Evolutionary conservation across 2,329 filamentous ascomycete genomes (phyloP).

Genomic region (Cladosporium colombiae): DNA sequence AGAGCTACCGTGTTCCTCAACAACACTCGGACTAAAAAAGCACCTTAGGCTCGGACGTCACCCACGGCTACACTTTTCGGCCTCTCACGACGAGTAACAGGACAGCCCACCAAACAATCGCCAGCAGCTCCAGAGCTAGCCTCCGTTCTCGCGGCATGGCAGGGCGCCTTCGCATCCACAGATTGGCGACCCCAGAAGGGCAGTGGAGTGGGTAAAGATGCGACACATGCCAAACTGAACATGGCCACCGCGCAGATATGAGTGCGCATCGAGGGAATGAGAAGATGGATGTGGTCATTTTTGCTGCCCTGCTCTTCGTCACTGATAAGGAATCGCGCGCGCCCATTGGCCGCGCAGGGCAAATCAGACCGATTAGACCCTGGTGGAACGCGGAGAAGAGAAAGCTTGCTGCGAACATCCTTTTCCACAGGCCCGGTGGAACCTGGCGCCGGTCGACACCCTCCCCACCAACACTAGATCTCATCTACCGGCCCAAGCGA

Average conservation of each 20-base stretch:
- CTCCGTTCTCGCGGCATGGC: slow-evolving; percentile 16
- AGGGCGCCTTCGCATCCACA: slow-evolving; percentile 1
- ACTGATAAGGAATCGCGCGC: slow-evolving; percentile 10
- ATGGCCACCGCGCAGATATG: slow-evolving; percentile 16
- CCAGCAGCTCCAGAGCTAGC: not conserved
- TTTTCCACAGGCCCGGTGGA: slow-evolving; percentile 5
- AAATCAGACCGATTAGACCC: not conserved
- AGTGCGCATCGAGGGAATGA: slow-evolving; percentile 1
- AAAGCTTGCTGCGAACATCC: slow-evolving; percentile 1
- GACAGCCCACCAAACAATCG: slow-evolving; percentile 1
- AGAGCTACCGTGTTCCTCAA: slow-evolving; percentile 16
- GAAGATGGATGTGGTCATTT: slow-evolving; percentile 21
- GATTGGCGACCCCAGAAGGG: slow-evolving; percentile 7
- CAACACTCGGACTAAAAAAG: slow-evolving; percentile 13
- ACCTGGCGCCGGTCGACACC: not conserved
- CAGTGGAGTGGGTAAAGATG: not conserved
- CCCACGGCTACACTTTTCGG: slow-evolving; percentile 17
- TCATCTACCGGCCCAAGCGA: not conserved
- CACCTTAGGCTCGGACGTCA: slow-evolving; percentile 16
- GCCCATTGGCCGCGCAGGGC: slow-evolving; percentile 4
- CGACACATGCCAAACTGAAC: not conserved
- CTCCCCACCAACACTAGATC: slow-evolving; percentile 8
- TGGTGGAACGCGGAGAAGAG: slow-evolving; percentile 15
- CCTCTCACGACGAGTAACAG: slow-evolving; percentile 1
- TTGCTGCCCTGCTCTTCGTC: slow-evolving; percentile 1